Conservation (phyloP, 1,284 basidiomycete genomes). For the Agaricales sp. region DNA sequence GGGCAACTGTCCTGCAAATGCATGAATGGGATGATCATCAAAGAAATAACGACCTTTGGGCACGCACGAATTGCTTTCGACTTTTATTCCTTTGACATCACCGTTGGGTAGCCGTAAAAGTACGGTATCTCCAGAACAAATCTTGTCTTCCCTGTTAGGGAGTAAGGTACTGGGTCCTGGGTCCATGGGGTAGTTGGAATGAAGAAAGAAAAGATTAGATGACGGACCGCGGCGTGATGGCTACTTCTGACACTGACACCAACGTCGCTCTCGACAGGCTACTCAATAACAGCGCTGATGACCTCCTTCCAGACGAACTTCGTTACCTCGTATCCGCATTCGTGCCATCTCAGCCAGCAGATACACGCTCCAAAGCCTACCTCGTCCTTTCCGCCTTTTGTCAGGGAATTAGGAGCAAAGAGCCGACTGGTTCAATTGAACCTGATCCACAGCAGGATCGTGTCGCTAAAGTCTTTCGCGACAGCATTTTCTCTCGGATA, state of each 20-base stretch:
- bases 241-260: not conserved
- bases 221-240: not conserved
- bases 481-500: conserved; percentile 33
- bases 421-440: conserved; percentile 14
- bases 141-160: conserved; percentile 21
- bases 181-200: not conserved
- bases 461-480: conserved; percentile 37
- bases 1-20: conserved; percentile 40
- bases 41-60: conserved; percentile 2
- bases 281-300: not conserved
- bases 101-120: conserved; percentile 61
- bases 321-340: conserved; percentile 45
- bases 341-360: conserved; percentile 31
- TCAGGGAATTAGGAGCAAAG: conserved; percentile 37
- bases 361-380: conserved; percentile 53
- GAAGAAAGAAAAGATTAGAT: not conserved
- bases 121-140: conserved; percentile 53
- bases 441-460: conserved; percentile 36
- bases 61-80: conserved; percentile 56
- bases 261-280: not conserved
- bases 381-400: conserved; percentile 56
- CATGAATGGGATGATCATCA: conserved; percentile 8
- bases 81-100: conserved; percentile 54
- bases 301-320: conserved; percentile 39
- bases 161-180: not conserved